These are phyloP conservation scores for Arctostaphylos glauca DNA, from an alignment of 148 eudicot genomes.

Conservation along the genomic window DNA sequence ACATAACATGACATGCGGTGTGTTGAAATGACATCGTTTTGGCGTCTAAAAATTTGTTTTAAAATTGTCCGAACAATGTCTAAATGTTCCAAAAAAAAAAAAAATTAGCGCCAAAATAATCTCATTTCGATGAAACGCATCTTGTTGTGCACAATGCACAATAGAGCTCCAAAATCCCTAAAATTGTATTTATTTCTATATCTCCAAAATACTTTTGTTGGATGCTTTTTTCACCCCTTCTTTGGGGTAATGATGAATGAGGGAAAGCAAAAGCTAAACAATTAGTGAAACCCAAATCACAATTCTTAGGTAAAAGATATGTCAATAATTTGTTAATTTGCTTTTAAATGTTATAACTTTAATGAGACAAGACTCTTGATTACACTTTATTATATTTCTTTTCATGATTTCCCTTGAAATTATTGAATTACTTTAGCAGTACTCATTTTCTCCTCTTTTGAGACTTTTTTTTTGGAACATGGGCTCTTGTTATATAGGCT, in stretches of 20 bases:
- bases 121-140: no score
- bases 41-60: no score
- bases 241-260: slow-evolving; percentile 7
- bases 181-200: no score
- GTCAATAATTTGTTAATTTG: slow-evolving; percentile 5
- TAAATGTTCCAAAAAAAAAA: no score
- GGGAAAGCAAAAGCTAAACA: slow-evolving; percentile 16
- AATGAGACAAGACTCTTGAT: slow-evolving; percentile 27
- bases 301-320: not conserved
- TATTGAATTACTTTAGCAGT: slow-evolving; percentile 19
- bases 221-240: not conserved
- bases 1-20: no score
- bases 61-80: no score
- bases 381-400: slow-evolving; percentile 15
- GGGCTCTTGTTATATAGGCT: slow-evolving; percentile 9
- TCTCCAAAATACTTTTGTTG: not conserved
- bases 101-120: no score
- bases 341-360: slow-evolving; percentile 19
- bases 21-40: no score
- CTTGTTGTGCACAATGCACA: no score
- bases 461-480: slow-evolving; percentile 29
- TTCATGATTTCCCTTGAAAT: slow-evolving; percentile 33
- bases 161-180: no score
- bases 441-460: slow-evolving; percentile 23
- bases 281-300: not conserved